A percentile compares a stretch with the other conserved stretches of the same genome.
Conservation (phyloP, 768 basidiomycete species). For the Psilocybe subaeruginosa region DNA sequence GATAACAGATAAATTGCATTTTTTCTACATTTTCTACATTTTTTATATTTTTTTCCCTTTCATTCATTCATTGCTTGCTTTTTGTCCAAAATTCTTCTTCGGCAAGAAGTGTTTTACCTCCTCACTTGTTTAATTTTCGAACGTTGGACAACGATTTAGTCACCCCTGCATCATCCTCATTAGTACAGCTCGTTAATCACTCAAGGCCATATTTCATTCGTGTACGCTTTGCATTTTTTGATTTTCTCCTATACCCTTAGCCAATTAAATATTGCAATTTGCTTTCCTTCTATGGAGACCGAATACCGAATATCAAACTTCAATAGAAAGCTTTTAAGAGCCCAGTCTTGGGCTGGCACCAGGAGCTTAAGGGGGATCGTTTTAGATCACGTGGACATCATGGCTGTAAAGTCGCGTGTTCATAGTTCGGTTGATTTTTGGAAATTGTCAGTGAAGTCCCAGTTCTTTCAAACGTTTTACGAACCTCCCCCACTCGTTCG, state of each 20-base stretch:
- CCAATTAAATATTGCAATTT: slow-evolving; percentile 14
- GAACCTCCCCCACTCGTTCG: slow-evolving; percentile 11
- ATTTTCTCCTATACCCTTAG: slow-evolving; percentile 25
- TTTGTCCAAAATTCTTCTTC: slow-evolving; percentile 3
- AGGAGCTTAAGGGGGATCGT: not conserved
- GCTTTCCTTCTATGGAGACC: slow-evolving; percentile 7
- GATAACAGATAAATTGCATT: not conserved
- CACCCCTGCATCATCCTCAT: slow-evolving; percentile 23
- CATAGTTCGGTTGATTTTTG: slow-evolving; percentile 16
- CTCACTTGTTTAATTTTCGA: slow-evolving; percentile 9
- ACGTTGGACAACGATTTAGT: slow-evolving; percentile 24
- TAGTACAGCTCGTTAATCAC: slow-evolving; percentile 26
- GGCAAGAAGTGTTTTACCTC: slow-evolving; percentile 6
- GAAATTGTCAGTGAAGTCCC: slow-evolving; percentile 11
- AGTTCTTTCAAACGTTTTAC: not conserved
- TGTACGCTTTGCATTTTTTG: slow-evolving; percentile 19
- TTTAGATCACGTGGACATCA: slow-evolving; percentile 15
- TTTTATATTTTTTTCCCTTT: not conserved
- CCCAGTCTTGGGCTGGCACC: no score
- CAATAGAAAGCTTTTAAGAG: not conserved
- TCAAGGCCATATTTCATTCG: slow-evolving; percentile 13
- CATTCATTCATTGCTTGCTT: slow-evolving; percentile 8
- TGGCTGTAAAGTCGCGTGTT: slow-evolving; percentile 31
- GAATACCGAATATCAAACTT: not conserved
- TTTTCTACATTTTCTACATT: not conserved